These are phyloP conservation scores for Ceratobasidium sp. DNA, from an alignment of 1,284 basidiomycete genomes.

Conservation along the genomic window DNA sequence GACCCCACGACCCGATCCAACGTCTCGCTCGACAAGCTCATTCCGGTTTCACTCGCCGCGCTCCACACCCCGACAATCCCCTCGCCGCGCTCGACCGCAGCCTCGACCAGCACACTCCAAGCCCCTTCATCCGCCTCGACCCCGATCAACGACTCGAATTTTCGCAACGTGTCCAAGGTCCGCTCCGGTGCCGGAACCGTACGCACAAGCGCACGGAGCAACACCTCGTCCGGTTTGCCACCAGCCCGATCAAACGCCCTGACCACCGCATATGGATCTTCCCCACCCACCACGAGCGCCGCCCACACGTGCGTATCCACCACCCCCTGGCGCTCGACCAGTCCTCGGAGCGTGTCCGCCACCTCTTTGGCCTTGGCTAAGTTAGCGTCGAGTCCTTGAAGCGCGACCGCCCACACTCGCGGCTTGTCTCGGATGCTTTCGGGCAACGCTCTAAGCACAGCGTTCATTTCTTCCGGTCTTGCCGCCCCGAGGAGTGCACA, in stretches of 20 bases:
- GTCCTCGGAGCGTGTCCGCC: neutral
- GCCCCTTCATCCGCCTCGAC: slow-evolving; percentile 15
- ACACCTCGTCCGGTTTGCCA: slow-evolving; percentile 6
- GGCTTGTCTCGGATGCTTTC: neutral
- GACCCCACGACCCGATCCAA: slow-evolving; percentile 16
- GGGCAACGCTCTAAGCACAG: slow-evolving; percentile 26
- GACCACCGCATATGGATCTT: neutral
- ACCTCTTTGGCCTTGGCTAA: neutral
- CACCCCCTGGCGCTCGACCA: neutral
- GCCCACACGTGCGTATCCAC: slow-evolving; percentile 24
- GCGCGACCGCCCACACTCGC: slow-evolving; percentile 6
- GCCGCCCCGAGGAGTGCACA: slow-evolving; percentile 2
- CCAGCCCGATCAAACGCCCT: slow-evolving; percentile 20
- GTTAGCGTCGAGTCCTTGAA: neutral
- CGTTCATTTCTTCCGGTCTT: slow-evolving; percentile 11
- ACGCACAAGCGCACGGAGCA: slow-evolving; percentile 11
- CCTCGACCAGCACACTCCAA: slow-evolving; percentile 24
- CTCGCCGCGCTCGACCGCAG: neutral
- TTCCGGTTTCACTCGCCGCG: slow-evolving; percentile 18
- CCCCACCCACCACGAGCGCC: neutral
- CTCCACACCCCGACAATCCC: slow-evolving; percentile 13
- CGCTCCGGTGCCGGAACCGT: slow-evolving; percentile 3
- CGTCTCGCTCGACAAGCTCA: slow-evolving; percentile 17
- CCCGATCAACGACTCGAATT: slow-evolving; percentile 7
- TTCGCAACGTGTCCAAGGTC: neutral